A percentile compares a stretch with the other conserved stretches of the same genome.
Evolutionary conservation across 345 rosid genomes (phyloP).

Genomic region (Salix brachista): DNA sequence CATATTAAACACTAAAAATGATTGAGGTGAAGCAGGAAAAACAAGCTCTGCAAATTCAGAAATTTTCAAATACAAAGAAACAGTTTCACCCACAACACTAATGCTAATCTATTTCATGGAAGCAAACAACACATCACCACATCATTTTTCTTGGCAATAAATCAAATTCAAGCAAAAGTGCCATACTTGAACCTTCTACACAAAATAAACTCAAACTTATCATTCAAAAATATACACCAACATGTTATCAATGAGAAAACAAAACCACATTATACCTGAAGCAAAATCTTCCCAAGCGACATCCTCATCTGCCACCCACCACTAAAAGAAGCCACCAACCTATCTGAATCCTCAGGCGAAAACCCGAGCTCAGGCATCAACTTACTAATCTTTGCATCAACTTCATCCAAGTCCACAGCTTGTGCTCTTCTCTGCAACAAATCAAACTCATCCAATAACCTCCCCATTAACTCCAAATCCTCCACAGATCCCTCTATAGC

Average conservation of each 20-base stretch:
- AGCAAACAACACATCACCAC: not conserved
- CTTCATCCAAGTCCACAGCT: conserved; percentile 57
- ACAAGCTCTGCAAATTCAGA: not conserved
- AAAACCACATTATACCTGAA: conserved; percentile 55
- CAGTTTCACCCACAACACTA: not conserved
- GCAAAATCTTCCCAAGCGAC: conserved; percentile 91
- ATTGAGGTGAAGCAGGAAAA: not conserved
- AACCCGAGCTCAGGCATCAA: conserved; percentile 94
- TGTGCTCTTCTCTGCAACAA: conserved; percentile 79
- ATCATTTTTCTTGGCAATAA: not conserved
- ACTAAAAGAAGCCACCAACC: conserved; percentile 91
- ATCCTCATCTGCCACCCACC: conserved; percentile 99
- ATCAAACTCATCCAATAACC: conserved; percentile 91
- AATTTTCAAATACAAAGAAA: not conserved
- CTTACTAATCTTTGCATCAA: conserved; percentile 84
- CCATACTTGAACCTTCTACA: not conserved
- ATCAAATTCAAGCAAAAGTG: not conserved
- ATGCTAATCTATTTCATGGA: not conserved
- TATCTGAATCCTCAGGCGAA: conserved; percentile 69
- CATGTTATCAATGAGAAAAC: not conserved
- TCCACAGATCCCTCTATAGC: conserved; percentile 73
- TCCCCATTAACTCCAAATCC: conserved; percentile 92
- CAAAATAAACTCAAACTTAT: not conserved
- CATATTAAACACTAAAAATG: not conserved
- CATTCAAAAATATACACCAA: not conserved